Evolutionary conservation across 176 grass and related monocot species (phyloP), one percentile per base, ranked within the genome.

Genomic region (Puccinellia tenuiflora): DNA sequence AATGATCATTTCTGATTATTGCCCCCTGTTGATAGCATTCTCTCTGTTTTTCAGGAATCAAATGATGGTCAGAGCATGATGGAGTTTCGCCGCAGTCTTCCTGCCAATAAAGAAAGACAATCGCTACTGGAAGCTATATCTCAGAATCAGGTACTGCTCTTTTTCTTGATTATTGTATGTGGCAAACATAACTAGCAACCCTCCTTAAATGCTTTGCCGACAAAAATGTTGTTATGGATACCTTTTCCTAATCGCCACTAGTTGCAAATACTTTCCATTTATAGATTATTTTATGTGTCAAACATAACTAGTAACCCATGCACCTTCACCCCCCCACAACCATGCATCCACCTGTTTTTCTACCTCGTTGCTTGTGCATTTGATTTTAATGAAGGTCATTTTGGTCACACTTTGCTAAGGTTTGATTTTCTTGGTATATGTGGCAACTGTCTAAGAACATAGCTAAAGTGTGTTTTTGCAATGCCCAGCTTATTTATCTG

Each of bases 71-170:
- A 85, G 86, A 96, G 85, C 31, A 96, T 99, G 96, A 90, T 99
- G 68, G 85, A 99, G 69, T 99, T 99, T 86, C 92, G 96, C 57
- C 83, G 77, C 60, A 93, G 91, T 86, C 91, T 99, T 85, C 96
- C 93, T 85, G 68, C 96, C 59, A 92, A 88, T 85, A 93, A 93
- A 90, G 93, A 99, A 86, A 95, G 78, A 61, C 82, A 96, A 76
- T 68, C 87, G 68, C 75, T 99, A 55, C 83, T 99, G 77, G 87
- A 81, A 48, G 85, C 91, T 72, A 86, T 99, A 80, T 90, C 89
- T 79, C 87, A 87, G 81, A 99, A 99, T 80, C 96, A 99, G 96
- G 96, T 95, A 51, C 56, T 37, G 10, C 43, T 71, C 39, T 72
- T 77, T 28, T 81, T 76, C 15, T 53, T 56, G 43, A 84, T 84